Base-by-base conservation (phyloP, 176 grass and related monocot species). In the Zoysia japonica region DNA sequence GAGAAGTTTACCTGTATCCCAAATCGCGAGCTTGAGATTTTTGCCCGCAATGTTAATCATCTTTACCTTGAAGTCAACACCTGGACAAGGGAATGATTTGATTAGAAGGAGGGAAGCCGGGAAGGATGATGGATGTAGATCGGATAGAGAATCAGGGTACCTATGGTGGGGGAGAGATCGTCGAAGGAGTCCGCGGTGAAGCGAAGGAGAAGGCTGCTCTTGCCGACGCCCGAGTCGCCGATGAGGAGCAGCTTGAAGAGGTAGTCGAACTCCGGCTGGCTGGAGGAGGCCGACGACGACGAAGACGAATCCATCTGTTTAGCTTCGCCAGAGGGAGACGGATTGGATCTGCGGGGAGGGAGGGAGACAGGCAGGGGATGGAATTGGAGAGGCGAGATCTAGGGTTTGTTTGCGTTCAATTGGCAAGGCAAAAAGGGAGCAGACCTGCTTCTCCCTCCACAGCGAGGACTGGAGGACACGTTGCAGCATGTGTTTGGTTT, bases 1-100 rank as follows among this genome's bases (percentile, higher is more conserved):
- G 38, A 10, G n/a, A 11, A 3, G 9, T 6, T 7, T 61, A 98
- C 96, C 96, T 68, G 96, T 99, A 74, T 99, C 92, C 96, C 96
- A 99, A 53, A 99, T 87, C 38, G 96, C 96, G 81, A 99, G 96
- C 80, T 99, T 99, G 68, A 99, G 86, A 59, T 91, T 95, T 84
- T 96, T 95, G 49, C 92, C 96, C 49, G 84, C 92, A 70, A 93
- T 89, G 66, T 74, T 87, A 48, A 99, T 88, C 90, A 99, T 99
- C 74, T 99, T 99, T 15, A 99, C 96, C 90, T 99, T 99, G 79
- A 96, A 99, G 72, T 99, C 96, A 64, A 99, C 92, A 77, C 96
- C 96, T 99, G 66, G 77, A 83, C 6, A 61, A 44, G n/a, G 4
- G 37, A 41, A 14, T 1, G 4, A 45, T 2, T 41, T 40, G 11